phyloP scores from a whole-genome alignment of 2,329 filamentous ascomycete species.

The Parafenestella ontariensis region DNA sequence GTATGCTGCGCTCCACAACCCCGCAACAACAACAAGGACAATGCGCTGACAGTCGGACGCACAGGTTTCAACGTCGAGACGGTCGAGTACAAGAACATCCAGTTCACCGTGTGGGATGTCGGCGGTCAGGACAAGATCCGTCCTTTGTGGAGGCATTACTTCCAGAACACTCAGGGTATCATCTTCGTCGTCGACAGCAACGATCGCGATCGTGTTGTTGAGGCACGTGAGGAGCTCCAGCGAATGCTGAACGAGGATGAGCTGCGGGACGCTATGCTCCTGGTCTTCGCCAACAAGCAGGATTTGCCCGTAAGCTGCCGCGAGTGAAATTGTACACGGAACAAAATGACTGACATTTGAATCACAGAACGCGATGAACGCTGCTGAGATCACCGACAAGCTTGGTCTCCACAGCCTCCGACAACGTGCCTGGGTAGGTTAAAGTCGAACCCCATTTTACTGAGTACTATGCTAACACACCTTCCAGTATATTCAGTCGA shows the following conservation, averaged over 20 bases:
- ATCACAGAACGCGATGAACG: slow-evolving; percentile 95
- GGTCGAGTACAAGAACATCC: slow-evolving; percentile 98
- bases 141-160: slow-evolving; percentile 97
- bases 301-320: slow-evolving; percentile 78
- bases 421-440: slow-evolving; percentile 96
- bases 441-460: slow-evolving; percentile 37
- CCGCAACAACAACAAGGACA: slow-evolving; percentile 4
- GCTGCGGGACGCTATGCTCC: slow-evolving; percentile 91
- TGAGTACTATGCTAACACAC: slow-evolving; percentile 26
- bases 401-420: slow-evolving; percentile 98
- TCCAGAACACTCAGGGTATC: slow-evolving; percentile 91
- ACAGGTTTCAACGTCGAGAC: slow-evolving; percentile 96
- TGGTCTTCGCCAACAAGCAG: slow-evolving; percentile 99
- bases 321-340: background rate
- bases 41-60: slow-evolving; percentile 32
- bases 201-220: slow-evolving; percentile 88
- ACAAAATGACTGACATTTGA: slow-evolving; percentile 21
- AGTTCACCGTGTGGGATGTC: slow-evolving; percentile 99
- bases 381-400: slow-evolving; percentile 99
- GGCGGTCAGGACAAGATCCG: slow-evolving; percentile 99
- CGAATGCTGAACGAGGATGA: slow-evolving; percentile 98
- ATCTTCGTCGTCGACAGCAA: slow-evolving; percentile 99
- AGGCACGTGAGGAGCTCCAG: slow-evolving; percentile 91
- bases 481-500: slow-evolving; percentile 93
- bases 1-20: slow-evolving; percentile 45